Evolutionary conservation across 805 yeast genomes (phyloP).

Genomic region (Saturnispora sanitii): DNA sequence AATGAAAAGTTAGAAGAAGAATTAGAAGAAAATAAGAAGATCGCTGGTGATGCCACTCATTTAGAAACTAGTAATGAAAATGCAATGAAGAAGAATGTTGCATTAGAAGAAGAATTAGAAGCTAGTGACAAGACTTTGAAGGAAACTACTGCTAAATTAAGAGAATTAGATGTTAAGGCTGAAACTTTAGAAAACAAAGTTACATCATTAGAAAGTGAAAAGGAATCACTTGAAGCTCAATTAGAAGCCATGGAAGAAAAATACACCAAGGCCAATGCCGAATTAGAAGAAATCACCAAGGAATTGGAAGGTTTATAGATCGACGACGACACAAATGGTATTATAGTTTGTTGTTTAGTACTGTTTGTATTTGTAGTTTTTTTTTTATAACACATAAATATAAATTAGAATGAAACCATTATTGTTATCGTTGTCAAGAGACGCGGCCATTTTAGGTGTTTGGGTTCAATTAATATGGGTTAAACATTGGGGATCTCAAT

Average conservation of each 20-base stretch:
- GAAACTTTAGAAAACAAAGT: slow-evolving; percentile 95
- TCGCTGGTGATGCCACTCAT: slow-evolving; percentile 84
- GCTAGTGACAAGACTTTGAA: slow-evolving; percentile 82
- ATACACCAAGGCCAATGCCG: slow-evolving; percentile 78
- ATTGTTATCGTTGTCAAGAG: slow-evolving; percentile 1
- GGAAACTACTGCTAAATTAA: slow-evolving; percentile 86
- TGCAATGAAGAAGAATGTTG: slow-evolving; percentile 79
- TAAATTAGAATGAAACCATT: background rate
- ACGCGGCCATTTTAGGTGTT: slow-evolving; percentile 5
- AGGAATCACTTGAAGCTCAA: slow-evolving; percentile 83
- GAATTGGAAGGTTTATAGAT: slow-evolving; percentile 72
- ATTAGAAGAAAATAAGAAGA: slow-evolving; percentile 66
- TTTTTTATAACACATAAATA: background rate
- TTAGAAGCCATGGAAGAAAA: slow-evolving; percentile 79
- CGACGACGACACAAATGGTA: background rate
- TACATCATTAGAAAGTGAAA: slow-evolving; percentile 82
- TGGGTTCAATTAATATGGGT: slow-evolving; percentile 6
- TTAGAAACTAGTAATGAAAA: slow-evolving; percentile 85
- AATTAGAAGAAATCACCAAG: slow-evolving; percentile 92
- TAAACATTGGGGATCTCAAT: slow-evolving; percentile 2
- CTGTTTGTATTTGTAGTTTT: background rate
- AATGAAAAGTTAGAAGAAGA: slow-evolving; percentile 71
- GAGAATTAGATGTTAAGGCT: slow-evolving; percentile 91
- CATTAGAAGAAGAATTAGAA: slow-evolving; percentile 86
- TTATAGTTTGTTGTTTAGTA: background rate